These are phyloP conservation scores for Scorias spongiosa DNA, from an alignment of 2,329 filamentous ascomycete genomes.

Conservation along the genomic window DNA sequence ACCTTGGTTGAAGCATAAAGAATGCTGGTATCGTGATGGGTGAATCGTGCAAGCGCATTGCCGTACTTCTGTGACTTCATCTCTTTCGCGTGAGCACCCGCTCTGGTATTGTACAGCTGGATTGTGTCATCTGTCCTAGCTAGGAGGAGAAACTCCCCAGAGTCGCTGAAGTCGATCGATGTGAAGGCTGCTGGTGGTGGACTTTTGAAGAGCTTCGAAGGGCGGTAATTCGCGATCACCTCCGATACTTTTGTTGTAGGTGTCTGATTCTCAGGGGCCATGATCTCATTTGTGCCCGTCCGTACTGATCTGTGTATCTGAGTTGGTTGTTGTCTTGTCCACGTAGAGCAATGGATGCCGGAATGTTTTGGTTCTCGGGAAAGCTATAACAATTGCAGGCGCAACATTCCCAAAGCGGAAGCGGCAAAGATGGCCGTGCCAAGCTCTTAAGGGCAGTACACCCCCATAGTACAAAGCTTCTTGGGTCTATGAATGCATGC, in stretches of 20 bases:
- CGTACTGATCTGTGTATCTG: too few relatives aligned
- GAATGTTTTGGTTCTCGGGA: too few relatives aligned
- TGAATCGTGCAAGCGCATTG: constrained; percentile 84
- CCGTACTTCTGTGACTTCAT: constrained; percentile 95
- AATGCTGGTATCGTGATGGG: constrained; percentile 78
- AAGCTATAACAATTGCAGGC: too few relatives aligned
- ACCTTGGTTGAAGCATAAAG: constrained; percentile 93
- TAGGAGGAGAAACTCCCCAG: constrained; percentile 80
- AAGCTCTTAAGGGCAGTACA: too few relatives aligned
- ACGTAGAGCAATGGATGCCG: too few relatives aligned
- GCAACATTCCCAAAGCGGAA: too few relatives aligned
- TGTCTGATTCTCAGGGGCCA: constrained; percentile 14
- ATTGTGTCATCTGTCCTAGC: constrained; percentile 89
- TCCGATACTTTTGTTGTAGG: constrained; percentile 51
- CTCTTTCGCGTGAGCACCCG: constrained; percentile 77
- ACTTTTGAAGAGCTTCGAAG: constrained; percentile 41
- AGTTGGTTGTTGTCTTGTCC: too few relatives aligned
- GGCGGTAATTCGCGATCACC: constrained; percentile 61
- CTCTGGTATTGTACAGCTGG: constrained; percentile 85
- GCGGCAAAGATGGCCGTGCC: too few relatives aligned
- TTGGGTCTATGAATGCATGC: too few relatives aligned
- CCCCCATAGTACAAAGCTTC: too few relatives aligned
- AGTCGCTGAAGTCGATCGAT: constrained; percentile 92
- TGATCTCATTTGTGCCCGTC: constrained; percentile 1
- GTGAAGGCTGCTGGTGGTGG: constrained; percentile 49